Evolutionary conservation across 2,329 filamentous ascomycete species (phyloP).

Genomic region (Clarireedia paspali): DNA sequence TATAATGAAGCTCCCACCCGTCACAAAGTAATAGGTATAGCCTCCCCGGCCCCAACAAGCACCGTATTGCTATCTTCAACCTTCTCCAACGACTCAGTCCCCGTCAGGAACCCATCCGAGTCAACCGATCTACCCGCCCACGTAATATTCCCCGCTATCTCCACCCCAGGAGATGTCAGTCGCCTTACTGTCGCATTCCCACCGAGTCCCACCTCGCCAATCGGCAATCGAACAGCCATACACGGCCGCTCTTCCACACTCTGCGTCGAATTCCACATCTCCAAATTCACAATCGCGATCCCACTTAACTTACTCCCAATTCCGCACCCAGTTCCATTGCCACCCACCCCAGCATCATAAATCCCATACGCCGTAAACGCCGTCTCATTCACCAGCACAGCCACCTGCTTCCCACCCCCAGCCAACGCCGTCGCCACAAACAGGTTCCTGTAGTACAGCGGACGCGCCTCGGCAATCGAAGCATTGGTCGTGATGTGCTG

Average conservation of each 20-base stretch:
- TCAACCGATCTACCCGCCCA: slow-evolving; percentile 13
- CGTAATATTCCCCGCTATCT: slow-evolving; percentile 10
- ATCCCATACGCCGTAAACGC: slow-evolving; percentile 15
- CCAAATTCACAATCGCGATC: slow-evolving; percentile 11
- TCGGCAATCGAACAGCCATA: slow-evolving; percentile 9
- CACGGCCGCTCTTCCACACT: slow-evolving; percentile 8
- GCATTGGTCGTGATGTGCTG: not conserved
- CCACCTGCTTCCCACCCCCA: not conserved
- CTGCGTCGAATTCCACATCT: slow-evolving; percentile 16
- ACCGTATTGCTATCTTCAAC: not conserved
- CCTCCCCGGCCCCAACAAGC: slow-evolving; percentile 9
- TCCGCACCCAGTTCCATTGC: too few relatives aligned
- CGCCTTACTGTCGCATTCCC: slow-evolving; percentile 8
- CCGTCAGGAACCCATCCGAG: slow-evolving; percentile 1
- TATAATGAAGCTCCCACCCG: too few relatives aligned
- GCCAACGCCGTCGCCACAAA: not conserved
- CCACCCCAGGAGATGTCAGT: slow-evolving; percentile 13
- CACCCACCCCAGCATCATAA: slow-evolving; percentile 10
- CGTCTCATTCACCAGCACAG: not conserved
- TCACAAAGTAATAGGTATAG: not conserved
- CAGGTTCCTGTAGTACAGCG: not conserved
- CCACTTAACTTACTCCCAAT: not conserved
- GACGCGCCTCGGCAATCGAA: not conserved
- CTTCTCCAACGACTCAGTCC: slow-evolving; percentile 4
- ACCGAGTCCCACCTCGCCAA: not conserved